Evolutionary conservation across 139 green algal genomes (phyloP).

Genomic region (Micractinium sp.): DNA sequence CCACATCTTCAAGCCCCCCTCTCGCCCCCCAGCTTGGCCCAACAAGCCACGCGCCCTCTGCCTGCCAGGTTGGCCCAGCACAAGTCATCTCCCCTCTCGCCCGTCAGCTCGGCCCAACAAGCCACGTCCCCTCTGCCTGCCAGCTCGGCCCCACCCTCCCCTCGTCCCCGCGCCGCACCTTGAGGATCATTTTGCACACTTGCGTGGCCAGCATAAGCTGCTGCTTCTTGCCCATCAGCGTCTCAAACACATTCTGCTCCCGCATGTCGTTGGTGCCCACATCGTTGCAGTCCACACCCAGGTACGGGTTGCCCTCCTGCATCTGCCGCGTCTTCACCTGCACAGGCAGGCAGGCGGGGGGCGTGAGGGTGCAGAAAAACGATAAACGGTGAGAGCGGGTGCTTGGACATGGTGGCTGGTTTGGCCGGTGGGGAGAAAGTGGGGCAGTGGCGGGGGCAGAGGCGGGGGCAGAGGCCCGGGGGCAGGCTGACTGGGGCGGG

Average conservation of each 20-base stretch:
- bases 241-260: slow-evolving; percentile 99
- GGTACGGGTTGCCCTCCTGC: slow-evolving; percentile 86
- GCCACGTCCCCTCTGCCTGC: background rate
- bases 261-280: slow-evolving; percentile 98
- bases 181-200: slow-evolving; percentile 99
- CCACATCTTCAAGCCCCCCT: too few species aligned
- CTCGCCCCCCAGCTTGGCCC: too few species aligned
- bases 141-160: background rate
- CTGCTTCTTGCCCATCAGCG: slow-evolving; percentile 97
- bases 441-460: too few species aligned
- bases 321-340: slow-evolving; percentile 81
- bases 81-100: too few species aligned
- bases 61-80: too few species aligned
- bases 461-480: too few species aligned
- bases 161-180: slow-evolving; percentile 45
- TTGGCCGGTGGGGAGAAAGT: too few species aligned
- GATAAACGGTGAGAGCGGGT: background rate
- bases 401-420: background rate
- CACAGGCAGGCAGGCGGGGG: slow-evolving; percentile 33
- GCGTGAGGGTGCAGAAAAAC: background rate
- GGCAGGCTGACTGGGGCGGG: too few species aligned
- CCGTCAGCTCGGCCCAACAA: background rate
- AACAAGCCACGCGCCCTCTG: too few species aligned
- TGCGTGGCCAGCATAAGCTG: slow-evolving; percentile 98
- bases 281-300: slow-evolving; percentile 99